phyloP scores from a whole-genome alignment of 768 basidiomycete genomes.

The Ramaria rubella region DNA sequence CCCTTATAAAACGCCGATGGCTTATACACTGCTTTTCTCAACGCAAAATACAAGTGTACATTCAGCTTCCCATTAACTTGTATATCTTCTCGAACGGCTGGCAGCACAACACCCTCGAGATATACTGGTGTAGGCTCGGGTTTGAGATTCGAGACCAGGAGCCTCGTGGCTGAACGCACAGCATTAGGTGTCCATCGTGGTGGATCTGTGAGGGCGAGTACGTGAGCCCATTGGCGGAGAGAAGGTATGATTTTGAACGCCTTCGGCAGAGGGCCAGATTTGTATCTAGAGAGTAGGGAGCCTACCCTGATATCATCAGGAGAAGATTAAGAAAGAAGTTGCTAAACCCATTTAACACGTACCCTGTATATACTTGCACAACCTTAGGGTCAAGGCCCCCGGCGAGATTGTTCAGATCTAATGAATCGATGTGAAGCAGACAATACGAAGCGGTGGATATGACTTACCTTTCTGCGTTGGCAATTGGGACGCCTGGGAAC shows the following conservation, averaged over 20 bases:
- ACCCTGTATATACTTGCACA: conserved; percentile 93
- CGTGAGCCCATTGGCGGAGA: conserved; percentile 89
- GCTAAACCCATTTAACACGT: too few relatives aligned
- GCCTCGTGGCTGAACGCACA: conserved; percentile 85
- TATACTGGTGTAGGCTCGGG: conserved; percentile 89
- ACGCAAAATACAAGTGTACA: conserved; percentile 87
- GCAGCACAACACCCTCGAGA: conserved; percentile 86
- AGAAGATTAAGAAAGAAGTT: too few relatives aligned
- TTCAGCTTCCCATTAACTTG: conserved; percentile 78
- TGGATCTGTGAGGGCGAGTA: conserved; percentile 86
- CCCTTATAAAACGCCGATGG: conserved; percentile 98
- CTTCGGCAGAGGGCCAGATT: conserved; percentile 91
- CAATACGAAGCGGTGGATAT: too few relatives aligned
- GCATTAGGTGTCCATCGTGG: conserved; percentile 95
- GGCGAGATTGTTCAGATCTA: too few relatives aligned
- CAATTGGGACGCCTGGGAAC: too few relatives aligned
- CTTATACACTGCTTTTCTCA: conserved; percentile 90
- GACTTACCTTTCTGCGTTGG: too few relatives aligned
- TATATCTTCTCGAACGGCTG: conserved; percentile 86
- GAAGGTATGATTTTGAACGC: conserved; percentile 97
- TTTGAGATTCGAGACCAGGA: conserved; percentile 95
- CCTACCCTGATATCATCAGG: conserved; percentile 72
- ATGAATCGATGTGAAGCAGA: too few relatives aligned
- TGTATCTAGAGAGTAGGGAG: conserved; percentile 76
- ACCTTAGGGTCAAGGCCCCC: conserved; percentile 87